Conservation (phyloP, 345 rosid genomes). For the Eucalyptus curtisii region DNA sequence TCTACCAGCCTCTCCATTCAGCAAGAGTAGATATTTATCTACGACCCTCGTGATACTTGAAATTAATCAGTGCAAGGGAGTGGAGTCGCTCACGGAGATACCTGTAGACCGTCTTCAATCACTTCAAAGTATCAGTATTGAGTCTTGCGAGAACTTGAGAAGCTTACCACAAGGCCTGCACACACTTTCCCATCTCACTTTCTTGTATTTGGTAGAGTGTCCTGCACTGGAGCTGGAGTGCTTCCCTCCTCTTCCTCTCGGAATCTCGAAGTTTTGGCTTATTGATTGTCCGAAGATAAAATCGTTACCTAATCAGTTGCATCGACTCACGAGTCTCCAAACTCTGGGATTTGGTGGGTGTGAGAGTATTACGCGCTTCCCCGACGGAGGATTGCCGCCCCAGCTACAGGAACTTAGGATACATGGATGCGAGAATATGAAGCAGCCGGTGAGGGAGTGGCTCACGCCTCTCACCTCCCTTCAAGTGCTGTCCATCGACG, state of each 20-base stretch:
- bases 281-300: fast-evolving
- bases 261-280: fast-evolving
- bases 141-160: background rate
- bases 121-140: background rate
- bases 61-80: fast-evolving
- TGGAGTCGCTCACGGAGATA: background rate
- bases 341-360: fast-evolving
- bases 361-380: background rate
- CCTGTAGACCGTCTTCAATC: background rate
- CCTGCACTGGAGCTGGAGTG: background rate
- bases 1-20: fast-evolving
- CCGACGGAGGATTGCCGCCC: background rate
- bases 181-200: fast-evolving
- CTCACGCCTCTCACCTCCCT: background rate
- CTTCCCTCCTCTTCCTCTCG: background rate
- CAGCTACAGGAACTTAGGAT: fast-evolving
- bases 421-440: fast-evolving
- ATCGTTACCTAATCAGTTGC: no score
- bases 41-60: fast-evolving
- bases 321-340: background rate
- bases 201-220: fast-evolving
- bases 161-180: background rate
- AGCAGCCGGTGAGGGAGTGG: background rate
- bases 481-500: fast-evolving
- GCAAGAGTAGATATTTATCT: fast-evolving